Evolutionary conservation across 345 rosid species (phyloP).

Genomic region (Boechera stricta): DNA sequence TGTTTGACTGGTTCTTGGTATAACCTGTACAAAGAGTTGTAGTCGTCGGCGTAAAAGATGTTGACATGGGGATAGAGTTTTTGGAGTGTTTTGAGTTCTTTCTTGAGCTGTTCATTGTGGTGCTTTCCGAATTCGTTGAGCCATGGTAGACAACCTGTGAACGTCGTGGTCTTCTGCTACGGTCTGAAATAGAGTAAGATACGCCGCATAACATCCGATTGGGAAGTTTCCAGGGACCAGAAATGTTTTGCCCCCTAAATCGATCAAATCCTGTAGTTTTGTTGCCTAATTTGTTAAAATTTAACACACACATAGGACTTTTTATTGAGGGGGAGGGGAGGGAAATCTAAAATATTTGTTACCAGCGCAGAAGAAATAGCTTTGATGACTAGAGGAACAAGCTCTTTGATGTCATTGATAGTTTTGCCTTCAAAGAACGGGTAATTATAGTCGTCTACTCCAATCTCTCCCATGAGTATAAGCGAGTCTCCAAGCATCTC

Average conservation of each 20-base stretch:
- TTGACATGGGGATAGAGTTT: slow-evolving; percentile 42
- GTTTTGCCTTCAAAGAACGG: slow-evolving; percentile 37
- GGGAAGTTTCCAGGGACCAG: slow-evolving; percentile 56
- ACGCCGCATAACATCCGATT: slow-evolving; percentile 46
- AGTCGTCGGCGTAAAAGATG: slow-evolving; percentile 49
- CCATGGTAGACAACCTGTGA: slow-evolving; percentile 53
- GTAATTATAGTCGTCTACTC: slow-evolving; percentile 55
- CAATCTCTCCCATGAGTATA: slow-evolving; percentile 63
- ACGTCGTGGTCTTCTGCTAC: slow-evolving; percentile 42
- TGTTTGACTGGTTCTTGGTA: slow-evolving; percentile 43
- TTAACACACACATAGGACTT: neutral
- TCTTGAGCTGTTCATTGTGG: slow-evolving; percentile 50
- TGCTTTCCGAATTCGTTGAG: slow-evolving; percentile 39
- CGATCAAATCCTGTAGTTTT: slow-evolving; percentile 52
- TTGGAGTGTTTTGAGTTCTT: slow-evolving; percentile 31
- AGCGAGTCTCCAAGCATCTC: slow-evolving; percentile 46
- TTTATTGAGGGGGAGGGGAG: neutral
- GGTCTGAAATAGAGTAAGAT: slow-evolving; percentile 42
- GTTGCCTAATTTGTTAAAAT: neutral
- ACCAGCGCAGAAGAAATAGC: slow-evolving; percentile 49
- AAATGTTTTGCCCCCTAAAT: slow-evolving; percentile 51
- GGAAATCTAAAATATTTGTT: slow-evolving; percentile 14
- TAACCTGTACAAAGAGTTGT: slow-evolving; percentile 40
- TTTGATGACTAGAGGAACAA: slow-evolving; percentile 47
- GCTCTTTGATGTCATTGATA: slow-evolving; percentile 34